Evolutionary conservation across 768 basidiomycete species (phyloP).

Genomic region (Hemileccinum rubropunctum): DNA sequence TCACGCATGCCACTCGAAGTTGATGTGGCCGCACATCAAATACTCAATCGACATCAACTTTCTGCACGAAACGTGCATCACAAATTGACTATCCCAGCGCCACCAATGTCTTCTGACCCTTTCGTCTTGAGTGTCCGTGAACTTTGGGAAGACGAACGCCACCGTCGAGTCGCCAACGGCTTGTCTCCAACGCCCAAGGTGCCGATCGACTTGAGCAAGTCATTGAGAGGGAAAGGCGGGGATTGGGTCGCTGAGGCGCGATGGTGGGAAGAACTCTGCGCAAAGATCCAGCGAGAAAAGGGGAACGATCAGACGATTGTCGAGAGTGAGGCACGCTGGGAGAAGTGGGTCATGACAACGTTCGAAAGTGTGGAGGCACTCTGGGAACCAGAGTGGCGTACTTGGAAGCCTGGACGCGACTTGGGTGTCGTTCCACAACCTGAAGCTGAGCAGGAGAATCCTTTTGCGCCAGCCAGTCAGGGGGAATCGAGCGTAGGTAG

Average conservation of each 20-base stretch:
- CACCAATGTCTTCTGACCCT: slow-evolving; percentile 56
- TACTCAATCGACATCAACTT: slow-evolving; percentile 77
- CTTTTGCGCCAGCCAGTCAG: slow-evolving; percentile 23
- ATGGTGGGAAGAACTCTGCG: slow-evolving; percentile 71
- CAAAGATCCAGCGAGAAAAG: slow-evolving; percentile 53
- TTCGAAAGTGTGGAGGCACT: slow-evolving; percentile 89
- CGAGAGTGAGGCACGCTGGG: slow-evolving; percentile 47
- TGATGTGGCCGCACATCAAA: slow-evolving; percentile 77
- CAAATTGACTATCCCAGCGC: slow-evolving; percentile 56
- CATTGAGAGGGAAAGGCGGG: slow-evolving; percentile 51
- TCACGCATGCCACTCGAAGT: slow-evolving; percentile 77
- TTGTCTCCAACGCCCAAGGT: slow-evolving; percentile 71
- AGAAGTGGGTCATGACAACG: slow-evolving; percentile 75
- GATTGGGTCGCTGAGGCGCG: slow-evolving; percentile 72
- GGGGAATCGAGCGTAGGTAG: slow-evolving; percentile 10
- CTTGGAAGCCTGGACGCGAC: slow-evolving; percentile 48
- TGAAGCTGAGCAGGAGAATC: slow-evolving; percentile 19
- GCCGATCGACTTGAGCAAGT: slow-evolving; percentile 66
- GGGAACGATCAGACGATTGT: slow-evolving; percentile 23
- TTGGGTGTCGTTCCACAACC: slow-evolving; percentile 18
- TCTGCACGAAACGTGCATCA: slow-evolving; percentile 64
- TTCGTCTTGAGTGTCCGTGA: slow-evolving; percentile 88
- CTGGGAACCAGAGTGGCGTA: slow-evolving; percentile 65
- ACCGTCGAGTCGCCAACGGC: slow-evolving; percentile 62
- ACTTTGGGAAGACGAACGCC: slow-evolving; percentile 95